Conservation (phyloP, 2,329 filamentous ascomycete species). For the Aspergillus chevalieri region DNA sequence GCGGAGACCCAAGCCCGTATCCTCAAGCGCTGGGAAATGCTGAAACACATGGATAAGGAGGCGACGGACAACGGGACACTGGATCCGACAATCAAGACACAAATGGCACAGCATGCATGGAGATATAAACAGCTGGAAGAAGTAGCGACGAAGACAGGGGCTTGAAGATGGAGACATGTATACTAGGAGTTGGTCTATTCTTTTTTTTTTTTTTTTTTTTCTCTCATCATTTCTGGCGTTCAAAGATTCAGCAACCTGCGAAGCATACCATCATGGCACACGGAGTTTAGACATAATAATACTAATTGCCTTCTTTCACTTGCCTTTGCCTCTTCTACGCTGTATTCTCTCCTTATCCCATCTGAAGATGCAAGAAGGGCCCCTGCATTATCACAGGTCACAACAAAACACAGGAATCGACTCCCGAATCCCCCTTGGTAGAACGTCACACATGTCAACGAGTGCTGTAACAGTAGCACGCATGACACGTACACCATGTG, state of each 20-base stretch:
- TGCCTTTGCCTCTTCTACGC: background rate
- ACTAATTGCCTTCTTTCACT: constrained; percentile 1
- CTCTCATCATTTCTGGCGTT: constrained; percentile 23
- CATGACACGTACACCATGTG: background rate
- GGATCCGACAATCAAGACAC: constrained; percentile 24
- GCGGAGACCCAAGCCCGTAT: constrained; percentile 28
- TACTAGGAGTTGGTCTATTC: background rate
- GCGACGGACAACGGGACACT: constrained; percentile 25
- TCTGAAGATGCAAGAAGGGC: background rate
- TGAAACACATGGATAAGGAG: constrained; percentile 29
- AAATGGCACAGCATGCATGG: constrained; percentile 31
- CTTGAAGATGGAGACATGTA: constrained; percentile 4
- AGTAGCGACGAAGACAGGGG: constrained; percentile 20
- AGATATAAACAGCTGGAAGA: constrained; percentile 29
- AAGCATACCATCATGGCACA: constrained; percentile 1
- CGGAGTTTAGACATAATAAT: constrained; percentile 1
- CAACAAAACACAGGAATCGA: background rate
- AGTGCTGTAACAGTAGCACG: constrained; percentile 14
- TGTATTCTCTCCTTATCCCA: background rate
- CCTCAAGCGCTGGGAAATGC: constrained; percentile 32
- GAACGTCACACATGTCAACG: constrained; percentile 12
- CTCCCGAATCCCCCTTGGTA: background rate
- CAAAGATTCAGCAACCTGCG: constrained; percentile 15
- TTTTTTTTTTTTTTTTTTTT: background rate
- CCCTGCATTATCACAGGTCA: background rate